Conservation (phyloP, 176 grass and related monocot genomes). For the Tillandsia fasciculata region DNA sequence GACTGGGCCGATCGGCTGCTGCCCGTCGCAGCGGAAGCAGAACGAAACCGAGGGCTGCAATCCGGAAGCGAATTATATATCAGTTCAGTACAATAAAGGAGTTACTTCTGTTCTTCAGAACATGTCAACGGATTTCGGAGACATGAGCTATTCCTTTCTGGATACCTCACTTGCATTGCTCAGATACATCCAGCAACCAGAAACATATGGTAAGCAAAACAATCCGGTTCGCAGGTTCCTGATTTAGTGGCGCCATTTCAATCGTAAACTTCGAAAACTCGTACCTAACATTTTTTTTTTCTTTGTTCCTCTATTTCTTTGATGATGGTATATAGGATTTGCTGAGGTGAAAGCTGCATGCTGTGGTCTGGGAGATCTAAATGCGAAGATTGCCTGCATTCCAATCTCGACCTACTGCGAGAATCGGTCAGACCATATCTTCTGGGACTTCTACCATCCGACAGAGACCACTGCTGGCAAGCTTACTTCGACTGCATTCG, state of each 20-base stretch:
- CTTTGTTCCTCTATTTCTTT: not conserved
- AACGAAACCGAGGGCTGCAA: conserved; percentile 28
- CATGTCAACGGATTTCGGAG: conserved; percentile 12
- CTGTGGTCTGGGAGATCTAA: conserved; percentile 73
- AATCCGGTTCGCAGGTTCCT: not conserved
- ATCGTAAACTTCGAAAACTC: not conserved
- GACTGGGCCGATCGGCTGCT: conserved; percentile 41
- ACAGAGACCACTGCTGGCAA: conserved; percentile 52
- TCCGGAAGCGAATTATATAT: conserved; percentile 33
- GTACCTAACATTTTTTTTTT: not conserved
- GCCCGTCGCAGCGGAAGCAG: conserved; percentile 35
- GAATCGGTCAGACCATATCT: conserved; percentile 43
- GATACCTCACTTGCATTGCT: conserved; percentile 18
- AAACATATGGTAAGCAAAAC: conserved; percentile 24
- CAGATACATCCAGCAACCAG: conserved; percentile 36
- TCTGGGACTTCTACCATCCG: conserved; percentile 86
- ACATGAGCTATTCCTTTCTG: conserved; percentile 53
- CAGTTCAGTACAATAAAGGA: conserved; percentile 32
- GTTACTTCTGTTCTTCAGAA: conserved; percentile 27
- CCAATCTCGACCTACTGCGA: conserved; percentile 54
- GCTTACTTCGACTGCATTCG: conserved; percentile 31
- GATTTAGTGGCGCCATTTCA: not conserved
- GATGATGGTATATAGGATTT: conserved; percentile 24
- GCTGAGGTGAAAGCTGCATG: conserved; percentile 56
- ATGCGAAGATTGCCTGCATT: conserved; percentile 54